Conservation (phyloP, 768 basidiomycete species). For the Auriscalpium vulgare region DNA sequence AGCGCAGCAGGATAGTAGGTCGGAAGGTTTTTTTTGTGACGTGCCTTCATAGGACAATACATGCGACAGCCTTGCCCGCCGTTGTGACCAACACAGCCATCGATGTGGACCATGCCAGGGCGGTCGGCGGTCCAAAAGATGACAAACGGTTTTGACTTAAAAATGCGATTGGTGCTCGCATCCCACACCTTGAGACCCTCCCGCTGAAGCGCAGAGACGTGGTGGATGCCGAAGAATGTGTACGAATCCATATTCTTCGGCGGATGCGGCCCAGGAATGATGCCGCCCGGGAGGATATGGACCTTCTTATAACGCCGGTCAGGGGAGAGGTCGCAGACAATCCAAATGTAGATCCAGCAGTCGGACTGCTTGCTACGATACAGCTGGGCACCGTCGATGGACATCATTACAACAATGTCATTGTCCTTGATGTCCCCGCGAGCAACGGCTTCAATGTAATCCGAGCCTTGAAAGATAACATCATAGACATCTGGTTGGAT, state of each 20-base stretch:
- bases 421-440: slow-evolving; percentile 7
- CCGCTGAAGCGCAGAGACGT: slow-evolving; percentile 22
- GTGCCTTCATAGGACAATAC: slow-evolving; percentile 24
- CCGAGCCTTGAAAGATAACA: slow-evolving; percentile 9
- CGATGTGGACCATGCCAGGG: slow-evolving; percentile 24
- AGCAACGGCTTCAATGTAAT: slow-evolving; percentile 3
- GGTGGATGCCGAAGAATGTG: slow-evolving; percentile 24
- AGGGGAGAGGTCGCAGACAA: slow-evolving; percentile 26
- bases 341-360: slow-evolving; percentile 29
- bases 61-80: slow-evolving; percentile 20
- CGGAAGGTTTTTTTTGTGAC: slow-evolving; percentile 19
- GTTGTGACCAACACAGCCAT: slow-evolving; percentile 29
- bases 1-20: slow-evolving; percentile 26
- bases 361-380: slow-evolving; percentile 27
- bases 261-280: slow-evolving; percentile 26
- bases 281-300: slow-evolving; percentile 22
- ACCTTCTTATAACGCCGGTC: slow-evolving; percentile 23
- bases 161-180: slow-evolving; percentile 3
- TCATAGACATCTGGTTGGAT: background rate
- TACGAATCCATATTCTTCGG: slow-evolving; percentile 24
- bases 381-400: slow-evolving; percentile 34
- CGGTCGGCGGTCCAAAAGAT: slow-evolving; percentile 24
- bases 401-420: slow-evolving; percentile 28
- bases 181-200: slow-evolving; percentile 21
- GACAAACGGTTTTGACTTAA: slow-evolving; percentile 11